These are phyloP conservation scores for Pythium graminicola DNA, from an alignment of 352 stramenopile species.

Conservation along the genomic window DNA sequence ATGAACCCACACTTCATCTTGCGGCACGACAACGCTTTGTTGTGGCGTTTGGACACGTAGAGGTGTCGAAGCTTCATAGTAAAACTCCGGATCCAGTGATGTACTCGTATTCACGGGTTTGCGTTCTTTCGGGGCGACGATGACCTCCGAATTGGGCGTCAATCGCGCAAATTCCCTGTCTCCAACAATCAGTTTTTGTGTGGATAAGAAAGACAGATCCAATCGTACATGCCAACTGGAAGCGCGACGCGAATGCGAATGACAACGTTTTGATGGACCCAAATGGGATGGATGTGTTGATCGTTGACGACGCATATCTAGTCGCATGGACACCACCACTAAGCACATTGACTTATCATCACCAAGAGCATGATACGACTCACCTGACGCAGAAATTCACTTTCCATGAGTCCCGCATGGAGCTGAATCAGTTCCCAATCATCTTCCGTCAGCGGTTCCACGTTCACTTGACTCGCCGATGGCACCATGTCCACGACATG, in stretches of 20 bases:
- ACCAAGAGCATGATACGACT: too few relatives aligned
- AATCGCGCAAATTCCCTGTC: conserved; percentile 69
- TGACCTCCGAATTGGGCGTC: conserved; percentile 61
- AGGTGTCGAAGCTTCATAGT: conserved; percentile 47
- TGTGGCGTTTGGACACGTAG: conserved; percentile 40
- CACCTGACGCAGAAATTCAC: conserved; percentile 73
- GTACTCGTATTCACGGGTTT: conserved; percentile 22
- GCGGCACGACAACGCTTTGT: not conserved
- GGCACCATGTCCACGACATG: conserved; percentile 68
- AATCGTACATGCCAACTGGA: conserved; percentile 52
- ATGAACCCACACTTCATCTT: conserved; percentile 66
- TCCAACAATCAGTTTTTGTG: too few relatives aligned
- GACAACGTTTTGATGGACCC: conserved; percentile 71
- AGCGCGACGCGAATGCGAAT: conserved; percentile 60
- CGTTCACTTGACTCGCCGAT: conserved; percentile 63
- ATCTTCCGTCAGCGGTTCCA: conserved; percentile 79
- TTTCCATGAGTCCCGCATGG: conserved; percentile 76
- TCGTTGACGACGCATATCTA: conserved; percentile 86
- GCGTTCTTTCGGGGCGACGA: conserved; percentile 72
- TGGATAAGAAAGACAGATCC: not conserved
- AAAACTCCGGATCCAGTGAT: conserved; percentile 41
- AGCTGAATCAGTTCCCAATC: conserved; percentile 90
- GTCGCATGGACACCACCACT: too few relatives aligned
- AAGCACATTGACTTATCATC: too few relatives aligned
- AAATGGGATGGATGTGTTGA: conserved; percentile 78